Base-by-base conservation (phyloP, 371 early-diverging fungal genomes). In the Actinomortierella wolfii region DNA sequence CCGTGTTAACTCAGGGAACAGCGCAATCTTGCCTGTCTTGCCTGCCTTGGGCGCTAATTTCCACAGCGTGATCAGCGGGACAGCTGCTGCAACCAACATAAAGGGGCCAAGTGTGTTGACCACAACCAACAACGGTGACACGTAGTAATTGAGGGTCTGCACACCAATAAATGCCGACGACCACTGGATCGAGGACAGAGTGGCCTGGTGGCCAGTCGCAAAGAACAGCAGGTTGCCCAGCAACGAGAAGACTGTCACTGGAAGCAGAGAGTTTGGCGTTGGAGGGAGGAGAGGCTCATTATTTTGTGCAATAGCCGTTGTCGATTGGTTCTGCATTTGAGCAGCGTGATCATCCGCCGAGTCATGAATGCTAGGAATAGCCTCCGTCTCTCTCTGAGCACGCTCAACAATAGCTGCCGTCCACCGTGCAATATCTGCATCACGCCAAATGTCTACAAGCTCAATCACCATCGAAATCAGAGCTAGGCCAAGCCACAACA, bases 141-240 rank as follows among this genome's bases (percentile, higher is more conserved):
- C 73, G 13, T 86, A 73, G 61, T 84, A 87, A 57, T 88, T 85
- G 77, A 92, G 83, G 15, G 86, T 84, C 15, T 79, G 76, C 40
- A 96, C 79, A 1, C 97, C 98, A 49, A 95, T 79, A 76, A 95
- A 94, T 0, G 91, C 94, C 0, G 91, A 83, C 26, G 88, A 86
- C 94, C 94, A 97, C 52, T 95, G 94, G 24, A 97, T 83, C n/a
- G 93, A 87, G 3, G 92, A 83, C 43, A 96, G 79, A 1, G 92
- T 92, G 47, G 89, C 86, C 74, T 98, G 98, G 68, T 98, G 97
- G 6, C 93, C 95, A 0, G 97, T 94, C 6, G 88, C 81, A 76
- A 95, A 97, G 68, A 90, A 97, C n/a, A 81, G 74, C 39, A 86
- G 86, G 25, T 87, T 86, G 0, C 89, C 88, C 28, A 89, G 66